Evolutionary conservation across 2,329 filamentous ascomycete genomes (phyloP), one percentile per base, ranked within the genome.

Genomic region (Aspergillus chevalieri): DNA sequence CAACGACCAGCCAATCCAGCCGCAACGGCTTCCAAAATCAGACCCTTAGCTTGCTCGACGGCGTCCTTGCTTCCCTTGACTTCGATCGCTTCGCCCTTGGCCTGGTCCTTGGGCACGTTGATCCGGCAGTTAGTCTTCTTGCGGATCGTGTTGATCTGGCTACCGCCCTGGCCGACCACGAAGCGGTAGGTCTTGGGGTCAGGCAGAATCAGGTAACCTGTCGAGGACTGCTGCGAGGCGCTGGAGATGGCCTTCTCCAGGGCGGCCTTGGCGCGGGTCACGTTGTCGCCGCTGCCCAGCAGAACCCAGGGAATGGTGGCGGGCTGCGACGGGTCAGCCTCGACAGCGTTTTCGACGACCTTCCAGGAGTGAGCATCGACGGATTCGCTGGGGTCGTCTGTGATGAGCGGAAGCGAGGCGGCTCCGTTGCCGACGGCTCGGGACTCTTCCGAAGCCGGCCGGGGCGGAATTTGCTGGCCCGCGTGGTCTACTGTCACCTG

Each of bases 41-140:
- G 78, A 52, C 95, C 84, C 74, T 86, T 90, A 45, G 93, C 93
- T 68, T 87, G 80, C 71, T 96, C 89, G 34, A 95, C 83, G 10
- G 88, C 89, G 14, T 89, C 86, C 64, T 81, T 81, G 48, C 79
- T 81, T 36, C 93, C 93, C 33, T 86, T 78, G 61, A 98, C 87
- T 74, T 95, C 89, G 66, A 98, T 96, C 3, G 92, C 89, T 70
- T 96, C 91, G 19, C 77, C 79, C 58, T 75, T 73, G 34, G 76
- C 76, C 69, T 94, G 87, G 63, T 89, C 85, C 57, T 88, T 84
- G 19, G 93, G 93, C 38, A 98, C 92, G 57, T 91, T 90, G 66
- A 98, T 94, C 73, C 87, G 90, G 72, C 91, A 96, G 48, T 87
- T 88, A 46, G 90, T 96, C 76, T 93, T 84, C 74, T 89, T 89